Evolutionary conservation across 23 red algal species (phyloP), one percentile per base, ranked within the genome.

Genomic region (Gracilariopsis chorda): DNA sequence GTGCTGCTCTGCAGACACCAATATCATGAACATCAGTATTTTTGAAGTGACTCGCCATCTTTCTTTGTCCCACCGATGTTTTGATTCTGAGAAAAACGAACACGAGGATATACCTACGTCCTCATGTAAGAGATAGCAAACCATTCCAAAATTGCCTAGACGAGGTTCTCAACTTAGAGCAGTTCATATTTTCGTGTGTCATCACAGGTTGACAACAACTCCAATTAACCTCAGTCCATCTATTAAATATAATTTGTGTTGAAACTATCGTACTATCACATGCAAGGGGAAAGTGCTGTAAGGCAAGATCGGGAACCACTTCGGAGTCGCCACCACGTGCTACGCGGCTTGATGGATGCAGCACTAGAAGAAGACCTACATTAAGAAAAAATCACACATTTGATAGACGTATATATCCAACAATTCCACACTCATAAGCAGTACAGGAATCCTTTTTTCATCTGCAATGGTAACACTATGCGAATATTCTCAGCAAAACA

Each of bases 401-500:
- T 78, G 28, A 6, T 68, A 68, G 62, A 73, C 0, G 67, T 28
- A 9, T 36, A 73, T n/a, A n/a, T n/a, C n/a, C n/a, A n/a, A n/a
- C n/a, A n/a, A n/a, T n/a, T n/a, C n/a, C 12, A 69, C 29, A n/a
- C 28, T 29, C 41, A 76, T 13, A 53, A 70, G 20, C 35, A 30
- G 27, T 89, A 69, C 68, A 48, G 85, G 40, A 76, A 89, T 27
- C 69, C 78, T 4, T 89, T 89, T 29, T 67, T 63, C 24, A 89
- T 69, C 19, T 89, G 85, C 33, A 89, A 89, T 65, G 85, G 68
- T 32, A 80, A 81, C 58, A 72, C 60, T 2, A 56, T 92, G 33
- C 87, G 94, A 45, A 70, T 96, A 35, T 96, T 92, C 24, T 68
- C 77, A 42, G 83, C 87, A 29, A 30, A 41, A 27, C 67, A 70